Evolutionary conservation across 768 basidiomycete genomes (phyloP).

Genomic region (Holtermanniella nyarrowii): DNA sequence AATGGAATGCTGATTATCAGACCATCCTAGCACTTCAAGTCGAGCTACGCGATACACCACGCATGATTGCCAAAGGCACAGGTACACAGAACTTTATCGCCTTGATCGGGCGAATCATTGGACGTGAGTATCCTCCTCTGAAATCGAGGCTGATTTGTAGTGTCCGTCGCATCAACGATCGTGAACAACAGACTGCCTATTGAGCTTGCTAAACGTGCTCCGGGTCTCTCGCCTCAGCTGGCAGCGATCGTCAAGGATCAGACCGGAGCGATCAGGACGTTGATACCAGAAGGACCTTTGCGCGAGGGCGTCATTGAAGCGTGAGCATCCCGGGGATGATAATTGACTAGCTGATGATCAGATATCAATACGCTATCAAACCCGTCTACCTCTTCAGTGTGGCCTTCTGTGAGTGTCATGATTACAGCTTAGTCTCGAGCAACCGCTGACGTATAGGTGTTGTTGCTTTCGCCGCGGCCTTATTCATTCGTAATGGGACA

Average conservation of each 20-base stretch:
- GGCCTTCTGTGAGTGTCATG: too few species aligned
- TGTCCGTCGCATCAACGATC: not conserved
- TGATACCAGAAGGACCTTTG: not conserved
- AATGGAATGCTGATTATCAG: too few species aligned
- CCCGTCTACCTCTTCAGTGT: too few species aligned
- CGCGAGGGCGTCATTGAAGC: not conserved
- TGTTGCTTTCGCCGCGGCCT: too few species aligned
- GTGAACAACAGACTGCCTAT: not conserved
- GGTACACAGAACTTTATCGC: not conserved
- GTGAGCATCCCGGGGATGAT: too few species aligned
- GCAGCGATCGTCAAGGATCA: not conserved
- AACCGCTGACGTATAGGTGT: too few species aligned
- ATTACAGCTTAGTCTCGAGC: too few species aligned
- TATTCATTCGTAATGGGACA: not conserved
- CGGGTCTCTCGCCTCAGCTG: not conserved
- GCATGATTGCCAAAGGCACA: not conserved
- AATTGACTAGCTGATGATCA: too few species aligned
- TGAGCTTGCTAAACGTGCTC: not conserved
- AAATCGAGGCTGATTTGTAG: not conserved
- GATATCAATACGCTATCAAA: not conserved
- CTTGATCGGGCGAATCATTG: not conserved
- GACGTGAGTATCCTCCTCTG: not conserved
- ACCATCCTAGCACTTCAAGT: not conserved
- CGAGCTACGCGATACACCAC: not conserved
- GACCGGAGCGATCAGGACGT: not conserved